A percentile compares a stretch with the other conserved stretches of the same genome.
phyloP scores from a whole-genome alignment of 2,329 filamentous ascomycete genomes.

The Alternaria ethzedia region DNA sequence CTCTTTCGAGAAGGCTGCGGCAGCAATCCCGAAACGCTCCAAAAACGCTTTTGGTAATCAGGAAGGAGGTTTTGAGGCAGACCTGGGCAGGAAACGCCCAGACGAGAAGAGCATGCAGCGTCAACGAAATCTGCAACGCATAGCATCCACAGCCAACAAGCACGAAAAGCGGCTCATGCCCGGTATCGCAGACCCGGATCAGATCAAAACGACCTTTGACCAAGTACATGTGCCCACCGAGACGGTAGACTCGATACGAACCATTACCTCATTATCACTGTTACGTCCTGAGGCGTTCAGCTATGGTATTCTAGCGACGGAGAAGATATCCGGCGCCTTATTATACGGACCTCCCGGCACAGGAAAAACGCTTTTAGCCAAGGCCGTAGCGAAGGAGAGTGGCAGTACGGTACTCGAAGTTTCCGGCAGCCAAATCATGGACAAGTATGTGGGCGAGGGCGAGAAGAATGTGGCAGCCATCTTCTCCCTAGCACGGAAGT shows the following conservation, averaged over 20 bases:
- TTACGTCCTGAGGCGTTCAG: conserved; percentile 91
- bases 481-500: conserved; percentile 88
- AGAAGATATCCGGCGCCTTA: conserved; percentile 88
- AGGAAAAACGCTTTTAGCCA: conserved; percentile 70
- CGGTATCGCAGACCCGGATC: conserved; percentile 80
- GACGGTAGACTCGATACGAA: conserved; percentile 86
- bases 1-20: conserved; percentile 29
- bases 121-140: conserved; percentile 60
- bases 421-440: conserved; percentile 87
- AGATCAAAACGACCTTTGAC: conserved; percentile 84
- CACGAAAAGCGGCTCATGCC: conserved; percentile 84
- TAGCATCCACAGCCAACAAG: conserved; percentile 58
- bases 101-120: conserved; percentile 41
- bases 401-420: conserved; percentile 80
- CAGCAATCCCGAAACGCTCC: conserved; percentile 12
- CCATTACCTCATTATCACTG: conserved; percentile 85
- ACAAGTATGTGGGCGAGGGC: conserved; percentile 94
- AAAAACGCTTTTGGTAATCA: conserved; percentile 3
- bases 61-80: conserved; percentile 4
- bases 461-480: conserved; percentile 94
- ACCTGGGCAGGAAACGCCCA: conserved; percentile 10
- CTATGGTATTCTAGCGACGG: conserved; percentile 89
- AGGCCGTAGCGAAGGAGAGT: conserved; percentile 69
- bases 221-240: conserved; percentile 84
- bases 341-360: conserved; percentile 82